Base-by-base conservation (phyloP, 2,329 filamentous ascomycete genomes). In the Apiospora saccharicola region DNA sequence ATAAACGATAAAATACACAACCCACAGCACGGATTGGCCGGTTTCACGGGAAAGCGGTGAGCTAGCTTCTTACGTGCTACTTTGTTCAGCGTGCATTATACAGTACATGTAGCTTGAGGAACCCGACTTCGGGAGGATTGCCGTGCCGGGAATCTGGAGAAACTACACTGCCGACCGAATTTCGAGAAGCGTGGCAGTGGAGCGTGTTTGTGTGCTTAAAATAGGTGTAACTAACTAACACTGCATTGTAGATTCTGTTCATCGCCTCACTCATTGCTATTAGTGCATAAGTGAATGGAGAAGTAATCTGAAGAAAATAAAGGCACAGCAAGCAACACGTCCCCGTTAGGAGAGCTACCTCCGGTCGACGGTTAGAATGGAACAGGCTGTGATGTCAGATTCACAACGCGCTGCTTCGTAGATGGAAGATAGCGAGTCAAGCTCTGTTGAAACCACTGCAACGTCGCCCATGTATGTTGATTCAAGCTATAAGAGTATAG, bases 31-130 rank as follows among this genome's bases (percentile, higher is more conserved):
- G 26, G 57, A 41, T 30, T 64, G 57, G 34, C 22, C 22, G 57
- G 57, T 64, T 64, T 37, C 34, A 64, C 57, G 13, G 41, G 57
- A 13, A n/a, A 64, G 57, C 57, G 57, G 57, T 64, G 57, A 64
- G 34, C 34, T 64, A 37, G 57, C 34, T 41, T 13, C 34, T 30
- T 19, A 16, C 16, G 53, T 61, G 10, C 30, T 37, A 61, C 53
- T 10, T 12, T 22, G 49, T 16, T 5, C 14, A 30, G 16, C 30
- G n/a, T 53, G 14, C 51, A 12, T 3, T 53, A 51, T 53, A 51
- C 47, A 12, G 26, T 19, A 34, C 16, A 16, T 19, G n/a, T 49
- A 24, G 8, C 47, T 49, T n/a, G 47, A 47, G 16, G 53, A 34
- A 61, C 53, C 53, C 34, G 57, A 64, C 10, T 41, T 64, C 57